Evolutionary conservation across 305 asterid species (phyloP), one percentile per base, ranked within the genome.

Genomic region (Rubia tinctorum): DNA sequence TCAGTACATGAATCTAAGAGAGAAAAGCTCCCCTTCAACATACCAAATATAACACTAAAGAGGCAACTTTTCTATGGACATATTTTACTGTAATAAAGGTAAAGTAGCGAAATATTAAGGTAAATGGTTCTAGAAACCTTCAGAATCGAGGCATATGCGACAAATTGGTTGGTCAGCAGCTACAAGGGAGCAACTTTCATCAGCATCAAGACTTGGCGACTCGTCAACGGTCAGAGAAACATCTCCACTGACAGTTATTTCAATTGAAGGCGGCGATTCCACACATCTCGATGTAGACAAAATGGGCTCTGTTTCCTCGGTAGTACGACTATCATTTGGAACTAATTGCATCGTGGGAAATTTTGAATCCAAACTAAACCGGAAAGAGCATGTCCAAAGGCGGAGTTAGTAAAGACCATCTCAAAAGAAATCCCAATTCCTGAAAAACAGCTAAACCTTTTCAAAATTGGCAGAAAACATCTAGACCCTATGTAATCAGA

Each of bases 101-200:
- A 68, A 68, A 11, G 55, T 30, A 47, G 71, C 55, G 59, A 2
- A 66, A 71, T 44, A 71, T 22, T 67, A 60, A 73, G 75, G 43
- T 17, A 74, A 67, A 66, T 47, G 72, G 79, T 40, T 76, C 71
- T 56, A 80, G 70, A 66, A 62, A 93, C 99, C 99, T 95, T 86
- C 99, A 27, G 73, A 86, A 55, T 95, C 99, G 76, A 95, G 91
- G 89, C 99, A 95, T 84, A 95, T 95, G 82, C 99, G 97, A 78
- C 99, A 95, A 61, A 89, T 95, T 56, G 94, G 92, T 78, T 85
- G 98, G 79, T 95, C 99, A 11, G 86, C 62, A 55, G 86, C 80
- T 43, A 90, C 90, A 73, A 92, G 83, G 61, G 82, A 83, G 64
- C 80, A 75, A 80, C 75, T 85, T 79, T 86, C 91, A 66, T 82